Evolutionary conservation across 257 asterid species (phyloP).

Genomic region (Cordia subcordata): DNA sequence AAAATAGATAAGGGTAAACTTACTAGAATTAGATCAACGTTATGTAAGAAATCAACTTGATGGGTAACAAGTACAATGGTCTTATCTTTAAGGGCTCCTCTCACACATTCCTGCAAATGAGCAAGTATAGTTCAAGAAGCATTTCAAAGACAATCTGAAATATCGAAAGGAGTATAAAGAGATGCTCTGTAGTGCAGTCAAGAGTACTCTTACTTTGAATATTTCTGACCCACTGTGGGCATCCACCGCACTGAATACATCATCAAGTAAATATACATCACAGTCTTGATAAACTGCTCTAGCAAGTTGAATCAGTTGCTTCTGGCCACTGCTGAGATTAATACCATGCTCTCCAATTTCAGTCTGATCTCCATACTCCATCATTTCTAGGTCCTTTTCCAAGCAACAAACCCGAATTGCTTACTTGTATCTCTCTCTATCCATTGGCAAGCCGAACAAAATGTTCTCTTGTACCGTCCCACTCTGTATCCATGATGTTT

Average conservation of each 20-base stretch:
- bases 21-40: conserved; percentile 84
- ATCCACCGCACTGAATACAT: conserved; percentile 94
- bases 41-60: conserved; percentile 98
- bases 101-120: conserved; percentile 70
- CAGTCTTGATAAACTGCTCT: conserved; percentile 94
- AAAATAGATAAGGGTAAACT: conserved; percentile 17
- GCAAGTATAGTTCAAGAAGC: background rate
- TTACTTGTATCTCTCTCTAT: conserved; percentile 55
- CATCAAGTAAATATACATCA: conserved; percentile 87
- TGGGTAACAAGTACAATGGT: conserved; percentile 86
- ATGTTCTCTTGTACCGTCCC: conserved; percentile 92
- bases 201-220: conserved; percentile 54
- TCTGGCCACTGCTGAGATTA: conserved; percentile 96
- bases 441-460: conserved; percentile 65
- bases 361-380: conserved; percentile 96
- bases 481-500: conserved; percentile 96
- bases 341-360: conserved; percentile 99
- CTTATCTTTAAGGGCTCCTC: conserved; percentile 76
- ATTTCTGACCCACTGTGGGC: conserved; percentile 97
- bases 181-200: background rate
- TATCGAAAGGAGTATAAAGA: background rate
- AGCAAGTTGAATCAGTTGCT: conserved; percentile 92
- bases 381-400: conserved; percentile 92
- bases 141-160: background rate
- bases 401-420: conserved; percentile 75